Evolutionary conservation across 192 early-diverging fungal genomes (phyloP), one percentile per base, ranked within the genome.

Genomic region (Rhizophlyctis rosea): DNA sequence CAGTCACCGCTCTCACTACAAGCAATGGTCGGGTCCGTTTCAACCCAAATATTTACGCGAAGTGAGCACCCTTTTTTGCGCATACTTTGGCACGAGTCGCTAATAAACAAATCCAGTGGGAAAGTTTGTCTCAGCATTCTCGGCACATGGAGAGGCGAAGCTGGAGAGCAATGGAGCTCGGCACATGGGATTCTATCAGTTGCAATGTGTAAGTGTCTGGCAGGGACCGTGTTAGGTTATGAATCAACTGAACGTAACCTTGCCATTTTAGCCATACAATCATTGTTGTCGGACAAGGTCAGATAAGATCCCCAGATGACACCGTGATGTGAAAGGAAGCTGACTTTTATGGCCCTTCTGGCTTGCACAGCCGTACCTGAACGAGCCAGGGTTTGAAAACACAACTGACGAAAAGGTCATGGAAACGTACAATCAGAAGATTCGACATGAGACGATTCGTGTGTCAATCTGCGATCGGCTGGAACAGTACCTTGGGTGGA

Each of bases 381-480:
- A 87, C 51, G 85, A 87, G 70, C 85, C 85, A 34, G 81, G 83
- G 24, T 77, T 78, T 56, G 85, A 87, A 39, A 79, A 81, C 24
- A 57, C 61, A 30, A 57, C 49, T 29, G 78, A 83, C 53, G 35
- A 32, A 33, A 33, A 29, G 18, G 32, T 75, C 4, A 53, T 83
- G 5, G 73, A 77, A 47, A 49, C 67, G 3, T 87, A 87, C 59
- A 87, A 81, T 50, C 69, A 73, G 51, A 87, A 87, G 60, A 83
- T 87, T 54, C 70, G 69, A 34, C 85, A 87, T 61, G 82, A 87
- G 62, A 87, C 85, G 3, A 61, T 87, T 29, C 72, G 85, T 13
- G 73, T 87, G 29, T 73, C 79, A 14, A 47, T 87, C 4, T 83
- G 81, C 63, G 82, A 85, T 62, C 73, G 82, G 5, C 44, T 86